Evolutionary conservation across 768 basidiomycete genomes (phyloP).

Genomic region (Boletales sp.): DNA sequence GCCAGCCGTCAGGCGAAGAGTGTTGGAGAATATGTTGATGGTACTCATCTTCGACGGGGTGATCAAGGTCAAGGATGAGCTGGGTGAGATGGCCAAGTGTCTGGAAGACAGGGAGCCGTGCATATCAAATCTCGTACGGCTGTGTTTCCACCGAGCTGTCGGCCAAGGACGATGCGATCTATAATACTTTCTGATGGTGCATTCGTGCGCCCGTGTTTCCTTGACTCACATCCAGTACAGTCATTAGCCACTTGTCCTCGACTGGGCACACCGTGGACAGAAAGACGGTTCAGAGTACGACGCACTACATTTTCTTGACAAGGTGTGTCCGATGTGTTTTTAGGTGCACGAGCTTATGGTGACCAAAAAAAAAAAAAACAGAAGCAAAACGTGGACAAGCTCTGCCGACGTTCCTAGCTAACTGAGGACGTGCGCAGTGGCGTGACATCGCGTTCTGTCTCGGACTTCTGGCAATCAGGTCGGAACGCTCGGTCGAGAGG

Average conservation of each 20-base stretch:
- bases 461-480: conserved; percentile 93
- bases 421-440: conserved; percentile 94
- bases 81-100: conserved; percentile 97
- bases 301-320: conserved; percentile 93
- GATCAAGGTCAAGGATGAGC: conserved; percentile 99
- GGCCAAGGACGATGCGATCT: conserved; percentile 98
- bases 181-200: conserved; percentile 96
- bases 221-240: background rate
- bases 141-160: conserved; percentile 95
- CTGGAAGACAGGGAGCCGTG: conserved; percentile 85
- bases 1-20: conserved; percentile 27
- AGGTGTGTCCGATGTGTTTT: conserved; percentile 43
- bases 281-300: conserved; percentile 85
- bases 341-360: too few species aligned
- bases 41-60: conserved; percentile 98
- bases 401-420: conserved; percentile 91
- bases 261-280: conserved; percentile 92
- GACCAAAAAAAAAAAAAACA: conserved; percentile 99
- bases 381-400: conserved; percentile 96
- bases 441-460: conserved; percentile 95
- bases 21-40: conserved; percentile 99
- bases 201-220: conserved; percentile 13
- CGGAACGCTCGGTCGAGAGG: conserved; percentile 94
- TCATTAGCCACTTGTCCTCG: conserved; percentile 87
- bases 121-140: conserved; percentile 87